A percentile compares a stretch with the other conserved stretches of the same genome.
phyloP scores from a whole-genome alignment of 2,329 filamentous ascomycete genomes.

The Amesomyces nigricolor region DNA sequence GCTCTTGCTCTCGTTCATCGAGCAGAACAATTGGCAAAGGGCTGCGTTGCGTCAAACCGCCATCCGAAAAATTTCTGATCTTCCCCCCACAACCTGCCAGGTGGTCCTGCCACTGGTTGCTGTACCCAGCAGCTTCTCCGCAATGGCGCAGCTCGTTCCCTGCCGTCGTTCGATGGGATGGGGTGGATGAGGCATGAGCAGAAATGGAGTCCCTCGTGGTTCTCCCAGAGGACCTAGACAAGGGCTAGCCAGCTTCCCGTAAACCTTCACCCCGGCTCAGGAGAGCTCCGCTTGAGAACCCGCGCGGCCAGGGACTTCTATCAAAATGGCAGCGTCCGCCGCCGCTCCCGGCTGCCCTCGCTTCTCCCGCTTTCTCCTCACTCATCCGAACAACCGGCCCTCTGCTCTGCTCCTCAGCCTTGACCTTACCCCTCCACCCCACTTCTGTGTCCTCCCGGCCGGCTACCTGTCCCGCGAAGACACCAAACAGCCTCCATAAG shows the following conservation, averaged over 20 bases:
- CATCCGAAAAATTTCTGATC: conserved; percentile 19
- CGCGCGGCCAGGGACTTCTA: not conserved
- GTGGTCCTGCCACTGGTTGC: conserved; percentile 21
- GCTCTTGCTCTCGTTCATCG: not conserved
- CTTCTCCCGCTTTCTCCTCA: not conserved
- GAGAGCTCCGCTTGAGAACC: not conserved
- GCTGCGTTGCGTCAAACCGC: not conserved
- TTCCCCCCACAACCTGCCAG: conserved; percentile 14
- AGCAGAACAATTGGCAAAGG: not conserved
- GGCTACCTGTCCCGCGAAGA: not conserved
- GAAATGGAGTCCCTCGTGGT: conserved; percentile 1
- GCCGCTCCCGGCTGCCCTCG: not conserved
- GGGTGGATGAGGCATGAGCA: not conserved
- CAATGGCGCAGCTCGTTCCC: conserved; percentile 11
- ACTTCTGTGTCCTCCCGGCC: not conserved
- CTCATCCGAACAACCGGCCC: not conserved
- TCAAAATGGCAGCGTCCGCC: conserved; percentile 6
- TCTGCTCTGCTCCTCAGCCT: not conserved
- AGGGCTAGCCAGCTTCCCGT: too few relatives aligned
- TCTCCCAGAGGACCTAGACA: not conserved
- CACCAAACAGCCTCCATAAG: not conserved
- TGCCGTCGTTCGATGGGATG: conserved; percentile 9
- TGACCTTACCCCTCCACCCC: not conserved
- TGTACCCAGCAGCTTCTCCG: conserved; percentile 18
- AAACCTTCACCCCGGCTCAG: not conserved